These are phyloP conservation scores for Moesziomyces sp. DNA, from an alignment of 1,284 basidiomycete species.

Conservation along the genomic window DNA sequence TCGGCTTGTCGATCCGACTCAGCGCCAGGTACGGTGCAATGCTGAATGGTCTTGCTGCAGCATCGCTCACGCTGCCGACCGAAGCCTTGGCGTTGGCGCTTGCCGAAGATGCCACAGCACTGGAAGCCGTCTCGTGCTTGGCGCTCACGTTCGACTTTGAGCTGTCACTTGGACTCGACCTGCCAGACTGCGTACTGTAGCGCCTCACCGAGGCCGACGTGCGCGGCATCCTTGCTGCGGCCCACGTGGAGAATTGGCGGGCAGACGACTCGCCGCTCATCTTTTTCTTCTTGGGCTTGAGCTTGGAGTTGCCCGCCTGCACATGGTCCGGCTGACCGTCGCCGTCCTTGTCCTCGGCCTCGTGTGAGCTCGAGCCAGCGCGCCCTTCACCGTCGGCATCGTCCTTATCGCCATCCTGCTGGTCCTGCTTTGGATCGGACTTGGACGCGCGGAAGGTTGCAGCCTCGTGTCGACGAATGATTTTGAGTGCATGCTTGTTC, in stretches of 20 bases:
- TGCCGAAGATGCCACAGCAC: no score
- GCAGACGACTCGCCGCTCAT: constrained; percentile 11
- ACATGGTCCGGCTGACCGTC: constrained; percentile 48
- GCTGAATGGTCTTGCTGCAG: constrained; percentile 31
- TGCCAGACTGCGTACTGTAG: not conserved
- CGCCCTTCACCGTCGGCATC: constrained; percentile 10
- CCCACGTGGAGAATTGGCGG: constrained; percentile 24
- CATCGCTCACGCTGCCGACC: not conserved
- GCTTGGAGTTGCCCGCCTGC: constrained; percentile 36
- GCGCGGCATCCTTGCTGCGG: no score
- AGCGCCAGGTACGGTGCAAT: constrained; percentile 81
- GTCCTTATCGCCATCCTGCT: constrained; percentile 26
- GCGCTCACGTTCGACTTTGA: no score
- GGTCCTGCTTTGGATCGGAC: constrained; percentile 4
- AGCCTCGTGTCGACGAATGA: constrained; percentile 52
- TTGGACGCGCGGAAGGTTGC: constrained; percentile 21
- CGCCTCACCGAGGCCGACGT: constrained; percentile 1
- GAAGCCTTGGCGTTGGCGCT: not conserved
- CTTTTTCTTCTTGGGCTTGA: constrained; percentile 36
- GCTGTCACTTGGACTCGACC: not conserved
- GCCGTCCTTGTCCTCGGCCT: constrained; percentile 49
- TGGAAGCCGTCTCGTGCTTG: no score
- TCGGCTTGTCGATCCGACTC: constrained; percentile 92
- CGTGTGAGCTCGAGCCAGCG: constrained; percentile 13
- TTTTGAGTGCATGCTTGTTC: constrained; percentile 57